A percentile compares a stretch with the other conserved stretches of the same genome.
These are phyloP conservation scores for Westerdykella sp. DNA, from an alignment of 2,329 filamentous ascomycete species.

Conservation along the genomic window DNA sequence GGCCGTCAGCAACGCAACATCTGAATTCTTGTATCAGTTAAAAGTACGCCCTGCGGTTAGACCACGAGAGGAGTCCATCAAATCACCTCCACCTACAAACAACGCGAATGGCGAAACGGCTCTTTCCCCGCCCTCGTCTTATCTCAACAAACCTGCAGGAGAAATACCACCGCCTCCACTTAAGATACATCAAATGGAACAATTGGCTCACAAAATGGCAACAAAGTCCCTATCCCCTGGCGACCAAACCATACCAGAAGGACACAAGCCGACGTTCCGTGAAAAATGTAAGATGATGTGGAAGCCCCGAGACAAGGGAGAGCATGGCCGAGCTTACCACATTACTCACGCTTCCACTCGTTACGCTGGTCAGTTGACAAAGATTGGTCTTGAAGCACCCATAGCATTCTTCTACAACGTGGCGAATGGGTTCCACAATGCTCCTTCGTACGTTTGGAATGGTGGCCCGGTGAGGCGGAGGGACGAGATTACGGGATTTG, in stretches of 20 bases:
- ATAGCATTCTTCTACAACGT: slow-evolving; percentile 18
- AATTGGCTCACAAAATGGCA: slow-evolving; percentile 15
- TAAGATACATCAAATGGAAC: slow-evolving; percentile 4
- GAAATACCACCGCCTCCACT: no score
- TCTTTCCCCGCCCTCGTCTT: no score
- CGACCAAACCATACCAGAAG: slow-evolving; percentile 4
- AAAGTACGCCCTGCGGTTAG: slow-evolving; percentile 1
- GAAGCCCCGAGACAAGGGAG: slow-evolving; percentile 4
- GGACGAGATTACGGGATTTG: slow-evolving; percentile 53
- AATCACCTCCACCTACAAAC: no score
- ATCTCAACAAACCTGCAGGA: no score
- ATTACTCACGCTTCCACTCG: slow-evolving; percentile 11
- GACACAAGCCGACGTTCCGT: slow-evolving; percentile 7
- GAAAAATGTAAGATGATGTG: no score
- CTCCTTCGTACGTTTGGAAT: slow-evolving; percentile 12
- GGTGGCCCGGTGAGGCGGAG: slow-evolving; percentile 12
- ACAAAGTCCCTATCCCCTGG: slow-evolving; percentile 2
- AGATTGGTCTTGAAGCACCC: slow-evolving; percentile 11
- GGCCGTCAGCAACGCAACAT: slow-evolving; percentile 8
- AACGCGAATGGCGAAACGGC: no score
- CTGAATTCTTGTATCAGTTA: slow-evolving; percentile 9
- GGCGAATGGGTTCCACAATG: slow-evolving; percentile 15
- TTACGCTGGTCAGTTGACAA: slow-evolving; percentile 11
- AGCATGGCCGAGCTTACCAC: slow-evolving; percentile 10
- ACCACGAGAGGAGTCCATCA: neutral